phyloP scores from a whole-genome alignment of 129 eudicot genomes.

The Kitagawia praeruptora region DNA sequence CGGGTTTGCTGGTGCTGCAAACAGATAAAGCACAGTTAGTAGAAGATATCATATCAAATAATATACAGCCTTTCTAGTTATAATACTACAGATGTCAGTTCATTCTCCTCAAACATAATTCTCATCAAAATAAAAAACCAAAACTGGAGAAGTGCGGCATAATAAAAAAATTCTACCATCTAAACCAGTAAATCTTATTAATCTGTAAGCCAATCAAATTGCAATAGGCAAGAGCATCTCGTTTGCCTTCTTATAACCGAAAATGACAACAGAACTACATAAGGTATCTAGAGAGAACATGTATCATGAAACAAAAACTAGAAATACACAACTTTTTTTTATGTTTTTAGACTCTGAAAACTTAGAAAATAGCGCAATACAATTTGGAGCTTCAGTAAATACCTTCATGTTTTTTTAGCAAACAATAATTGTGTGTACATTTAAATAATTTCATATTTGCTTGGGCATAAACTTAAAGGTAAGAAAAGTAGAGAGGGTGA shows the following conservation, averaged over 20 bases:
- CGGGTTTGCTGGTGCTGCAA: constrained; percentile 76
- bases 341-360: too few relatives aligned
- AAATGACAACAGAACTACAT: neutral
- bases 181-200: neutral
- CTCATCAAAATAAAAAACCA: neutral
- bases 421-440: too few relatives aligned
- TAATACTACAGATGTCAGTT: neutral
- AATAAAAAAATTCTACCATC: neutral
- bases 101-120: neutral
- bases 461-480: too few relatives aligned
- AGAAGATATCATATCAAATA: neutral
- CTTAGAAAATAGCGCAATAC: too few relatives aligned
- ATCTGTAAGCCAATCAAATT: neutral
- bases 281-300: too few relatives aligned
- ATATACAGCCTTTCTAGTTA: neutral
- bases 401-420: too few relatives aligned
- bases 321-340: too few relatives aligned
- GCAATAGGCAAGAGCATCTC: neutral
- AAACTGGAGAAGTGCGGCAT: neutral
- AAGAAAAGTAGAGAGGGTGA: too few relatives aligned
- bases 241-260: neutral
- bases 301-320: too few relatives aligned
- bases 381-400: too few relatives aligned
- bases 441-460: too few relatives aligned
- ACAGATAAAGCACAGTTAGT: constrained; percentile 13